A percentile compares a stretch with the other conserved stretches of the same genome.
phyloP scores from a whole-genome alignment of 257 asterid genomes.

The Nicotiana tomentosiformis region DNA sequence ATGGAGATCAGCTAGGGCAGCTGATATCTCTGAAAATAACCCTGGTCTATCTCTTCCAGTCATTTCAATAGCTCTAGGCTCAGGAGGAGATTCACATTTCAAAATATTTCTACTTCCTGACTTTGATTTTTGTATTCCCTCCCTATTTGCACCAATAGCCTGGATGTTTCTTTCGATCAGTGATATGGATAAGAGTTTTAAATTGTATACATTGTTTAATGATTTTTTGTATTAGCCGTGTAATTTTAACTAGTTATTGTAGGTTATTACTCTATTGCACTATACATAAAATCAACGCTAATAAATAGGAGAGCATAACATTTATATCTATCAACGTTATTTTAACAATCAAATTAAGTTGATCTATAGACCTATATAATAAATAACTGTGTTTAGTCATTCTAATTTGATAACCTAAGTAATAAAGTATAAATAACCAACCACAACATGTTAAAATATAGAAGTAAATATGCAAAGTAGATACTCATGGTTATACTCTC shows the following conservation, averaged over 20 bases:
- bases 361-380: too few species aligned
- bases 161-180: conserved; percentile 10
- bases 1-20: conserved; percentile 65
- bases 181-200: neutral
- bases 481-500: too few species aligned
- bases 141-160: conserved; percentile 39
- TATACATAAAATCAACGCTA: neutral
- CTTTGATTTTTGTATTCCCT: conserved; percentile 14
- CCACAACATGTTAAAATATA: too few species aligned
- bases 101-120: neutral
- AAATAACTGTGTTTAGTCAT: neutral
- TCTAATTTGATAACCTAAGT: neutral
- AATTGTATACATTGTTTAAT: too few species aligned
- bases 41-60: conserved; percentile 78
- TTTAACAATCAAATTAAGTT: neutral
- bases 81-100: conserved; percentile 19
- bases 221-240: too few species aligned
- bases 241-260: neutral
- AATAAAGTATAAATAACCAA: neutral
- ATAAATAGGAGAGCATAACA: neutral
- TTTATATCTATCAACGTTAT: neutral
- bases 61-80: conserved; percentile 60
- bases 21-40: conserved; percentile 72
- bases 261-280: neutral
- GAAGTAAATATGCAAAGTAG: neutral